Base-by-base conservation (phyloP, 148 eudicot genomes). In the Cornus kousa region DNA sequence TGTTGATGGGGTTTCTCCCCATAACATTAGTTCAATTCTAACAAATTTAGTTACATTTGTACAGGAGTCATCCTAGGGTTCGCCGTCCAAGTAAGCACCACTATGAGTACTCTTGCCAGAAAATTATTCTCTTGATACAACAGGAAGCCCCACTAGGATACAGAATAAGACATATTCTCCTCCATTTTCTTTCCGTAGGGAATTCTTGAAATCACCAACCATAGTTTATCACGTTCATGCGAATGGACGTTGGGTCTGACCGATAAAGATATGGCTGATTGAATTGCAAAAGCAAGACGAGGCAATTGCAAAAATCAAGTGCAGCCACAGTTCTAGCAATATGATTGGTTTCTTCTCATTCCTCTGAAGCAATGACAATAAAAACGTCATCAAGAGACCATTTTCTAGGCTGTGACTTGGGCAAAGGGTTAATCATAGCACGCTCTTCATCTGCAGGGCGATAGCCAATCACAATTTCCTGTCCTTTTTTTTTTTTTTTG, bases 381-480 rank as follows among this genome's bases (percentile, higher is more conserved):
- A 94, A 92, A 74, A 94, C 93, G 74, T 92, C 98, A 71, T 86
- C 90, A 50, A 84, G 79, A 60, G 94, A 87, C 98, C 98, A 94
- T 79, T 80, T 91, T 69, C 91, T 83, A 19, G 80, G 87, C 62
- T 83, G 76, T 17, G 74, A 80, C 84, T 94, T 94, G 64, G 77
- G 74, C n/a, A 43, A 79, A 23, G 98, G 97, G 83, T 94, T 94
- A 37, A 94, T 92, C 31, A 92, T 66, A 19, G 97, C 97, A n/a
- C 85, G 89, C 43, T 94, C 98, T 2, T 89, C 77, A 35, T 81
- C 75, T 73, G 87, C 87, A 59, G 90, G 88, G 53, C 97, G 93
- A 82, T 92, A 94, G 35, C 98, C 98, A 75, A 92, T 92, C 74
- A 94, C 89, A 11, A 94, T 89, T 79, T 94, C 98, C 72, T n/a